These are phyloP conservation scores for Cucurbita moschata DNA, from an alignment of 306 rosid genomes.

Conservation along the genomic window DNA sequence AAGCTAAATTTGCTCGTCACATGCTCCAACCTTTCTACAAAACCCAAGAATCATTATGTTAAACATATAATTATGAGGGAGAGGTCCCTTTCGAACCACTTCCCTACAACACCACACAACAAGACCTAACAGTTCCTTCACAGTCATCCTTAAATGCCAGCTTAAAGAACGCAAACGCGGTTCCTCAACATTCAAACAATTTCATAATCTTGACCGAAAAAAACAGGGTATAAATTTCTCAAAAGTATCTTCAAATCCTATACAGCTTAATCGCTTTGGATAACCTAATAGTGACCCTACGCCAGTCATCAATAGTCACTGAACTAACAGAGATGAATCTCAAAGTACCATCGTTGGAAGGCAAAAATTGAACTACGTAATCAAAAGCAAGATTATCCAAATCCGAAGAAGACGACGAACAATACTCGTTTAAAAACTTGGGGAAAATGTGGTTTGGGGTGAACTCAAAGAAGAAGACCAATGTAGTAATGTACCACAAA, in stretches of 20 bases:
- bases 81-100: conserved; percentile 40
- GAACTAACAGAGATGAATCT: conserved; percentile 14
- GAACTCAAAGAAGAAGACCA: conserved; percentile 5
- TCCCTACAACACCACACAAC: conserved; percentile 61
- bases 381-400: conserved; percentile 7
- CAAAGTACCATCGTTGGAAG: conserved; percentile 13
- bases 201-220: conserved; percentile 33
- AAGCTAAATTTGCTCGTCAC: conserved; percentile 45
- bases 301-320: conserved; percentile 40
- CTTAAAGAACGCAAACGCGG: conserved; percentile 61
- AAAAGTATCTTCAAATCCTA: conserved; percentile 34
- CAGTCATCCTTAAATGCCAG: conserved; percentile 32
- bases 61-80: conserved; percentile 25
- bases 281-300: conserved; percentile 32
- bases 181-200: conserved; percentile 21
- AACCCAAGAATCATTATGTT: conserved; percentile 39
- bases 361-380: conserved; percentile 48
- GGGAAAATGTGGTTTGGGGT: conserved; percentile 11
- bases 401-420: conserved; percentile 7
- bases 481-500: conserved; percentile 11
- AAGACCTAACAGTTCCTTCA: conserved; percentile 20
- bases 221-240: conserved; percentile 32
- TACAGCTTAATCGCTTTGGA: conserved; percentile 36
- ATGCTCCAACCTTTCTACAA: conserved; percentile 40
- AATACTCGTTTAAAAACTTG: not conserved